Evolutionary conservation across 495 filamentous ascomycete species (phyloP).

Genomic region (Pyronema domesticum): DNA sequence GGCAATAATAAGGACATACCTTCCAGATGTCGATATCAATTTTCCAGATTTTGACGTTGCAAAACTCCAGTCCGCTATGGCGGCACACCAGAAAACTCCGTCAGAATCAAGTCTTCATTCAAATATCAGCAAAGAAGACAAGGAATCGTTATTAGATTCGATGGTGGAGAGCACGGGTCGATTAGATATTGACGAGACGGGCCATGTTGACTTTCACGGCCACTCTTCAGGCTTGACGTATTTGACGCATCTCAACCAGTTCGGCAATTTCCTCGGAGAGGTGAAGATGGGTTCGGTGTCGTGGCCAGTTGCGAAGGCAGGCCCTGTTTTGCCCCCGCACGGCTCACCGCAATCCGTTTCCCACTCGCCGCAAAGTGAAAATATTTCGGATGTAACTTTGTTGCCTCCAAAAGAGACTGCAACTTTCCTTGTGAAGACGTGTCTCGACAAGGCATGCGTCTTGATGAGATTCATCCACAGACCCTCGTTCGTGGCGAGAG

Average conservation of each 20-base stretch:
- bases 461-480: slow-evolving; percentile 77
- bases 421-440: slow-evolving; percentile 50
- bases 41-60: slow-evolving; percentile 58
- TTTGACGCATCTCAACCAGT: slow-evolving; percentile 65
- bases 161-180: slow-evolving; percentile 87
- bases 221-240: slow-evolving; percentile 84
- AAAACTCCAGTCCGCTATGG: slow-evolving; percentile 17
- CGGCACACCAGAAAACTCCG: not conserved
- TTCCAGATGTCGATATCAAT: slow-evolving; percentile 70
- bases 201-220: slow-evolving; percentile 73
- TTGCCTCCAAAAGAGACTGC: slow-evolving; percentile 55
- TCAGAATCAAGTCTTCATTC: not conserved
- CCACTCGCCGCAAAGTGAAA: slow-evolving; percentile 29
- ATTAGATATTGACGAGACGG: slow-evolving; percentile 78
- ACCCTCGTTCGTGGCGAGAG: slow-evolving; percentile 59
- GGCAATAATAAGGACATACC: slow-evolving; percentile 54
- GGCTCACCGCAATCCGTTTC: slow-evolving; percentile 54
- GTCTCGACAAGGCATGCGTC: slow-evolving; percentile 67
- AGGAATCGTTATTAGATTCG: slow-evolving; percentile 69
- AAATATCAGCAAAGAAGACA: slow-evolving; percentile 20
- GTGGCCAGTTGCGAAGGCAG: slow-evolving; percentile 7
- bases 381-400: slow-evolving; percentile 39
- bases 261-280: slow-evolving; percentile 47
- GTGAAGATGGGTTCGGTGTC: slow-evolving; percentile 24
- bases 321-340: slow-evolving; percentile 27